phyloP scores from a whole-genome alignment of 768 basidiomycete genomes.

The Hebeloma cylindrosporum region DNA sequence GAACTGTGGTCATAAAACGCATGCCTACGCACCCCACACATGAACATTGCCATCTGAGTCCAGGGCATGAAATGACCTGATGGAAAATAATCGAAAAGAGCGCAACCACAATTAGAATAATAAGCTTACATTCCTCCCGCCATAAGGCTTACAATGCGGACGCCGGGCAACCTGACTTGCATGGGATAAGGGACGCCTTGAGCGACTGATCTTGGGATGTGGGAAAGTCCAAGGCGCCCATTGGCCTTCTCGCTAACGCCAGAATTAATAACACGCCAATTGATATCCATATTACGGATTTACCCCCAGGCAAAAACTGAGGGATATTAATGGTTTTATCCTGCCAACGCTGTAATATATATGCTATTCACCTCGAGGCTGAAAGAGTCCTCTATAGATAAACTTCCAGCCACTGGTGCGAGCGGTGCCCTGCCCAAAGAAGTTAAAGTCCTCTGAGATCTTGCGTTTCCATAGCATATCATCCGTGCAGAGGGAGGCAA shows the following conservation, averaged over 20 bases:
- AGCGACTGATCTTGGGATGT: slow-evolving; percentile 31
- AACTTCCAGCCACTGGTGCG: slow-evolving; percentile 77
- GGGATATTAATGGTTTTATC: neutral
- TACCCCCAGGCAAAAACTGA: slow-evolving; percentile 57
- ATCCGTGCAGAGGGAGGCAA: slow-evolving; percentile 60
- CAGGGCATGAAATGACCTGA: slow-evolving; percentile 84
- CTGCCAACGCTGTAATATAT: neutral
- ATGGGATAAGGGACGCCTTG: slow-evolving; percentile 61
- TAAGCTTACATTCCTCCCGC: slow-evolving; percentile 78
- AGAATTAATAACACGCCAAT: neutral
- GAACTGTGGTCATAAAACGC: neutral
- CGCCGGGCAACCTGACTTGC: slow-evolving; percentile 57
- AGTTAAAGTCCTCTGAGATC: slow-evolving; percentile 73
- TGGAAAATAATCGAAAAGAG: slow-evolving; percentile 2
- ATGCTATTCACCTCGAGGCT: slow-evolving; percentile 59
- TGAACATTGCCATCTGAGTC: slow-evolving; percentile 71
- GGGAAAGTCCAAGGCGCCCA: slow-evolving; percentile 61
- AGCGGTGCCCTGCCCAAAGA: slow-evolving; percentile 68
- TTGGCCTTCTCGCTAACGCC: slow-evolving; percentile 53
- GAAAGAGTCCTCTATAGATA: slow-evolving; percentile 69
- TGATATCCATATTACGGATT: slow-evolving; percentile 15
- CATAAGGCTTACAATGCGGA: slow-evolving; percentile 66
- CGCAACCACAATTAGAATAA: neutral
- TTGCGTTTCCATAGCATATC: slow-evolving; percentile 80
- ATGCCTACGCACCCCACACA: slow-evolving; percentile 69